Conservation (phyloP, 345 rosid genomes). For the Raphanus sativus region DNA sequence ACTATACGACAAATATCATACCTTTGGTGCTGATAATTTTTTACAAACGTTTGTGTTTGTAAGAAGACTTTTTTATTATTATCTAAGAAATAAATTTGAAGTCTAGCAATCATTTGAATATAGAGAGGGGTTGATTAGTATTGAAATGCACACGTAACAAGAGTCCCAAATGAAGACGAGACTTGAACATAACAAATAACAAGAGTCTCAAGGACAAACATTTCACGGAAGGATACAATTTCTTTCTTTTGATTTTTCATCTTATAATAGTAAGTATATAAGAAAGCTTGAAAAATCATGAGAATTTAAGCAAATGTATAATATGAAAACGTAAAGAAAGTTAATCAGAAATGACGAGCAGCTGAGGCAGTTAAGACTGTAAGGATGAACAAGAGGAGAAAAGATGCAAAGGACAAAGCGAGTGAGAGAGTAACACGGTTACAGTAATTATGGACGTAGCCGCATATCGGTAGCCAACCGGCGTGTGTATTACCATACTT, state of each 20-base stretch:
- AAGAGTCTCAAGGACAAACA: neutral
- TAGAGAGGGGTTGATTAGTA: neutral
- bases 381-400: slow-evolving; percentile 45
- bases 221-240: neutral
- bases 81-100: too few relatives aligned
- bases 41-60: too few relatives aligned
- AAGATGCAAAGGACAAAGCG: slow-evolving; percentile 38
- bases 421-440: slow-evolving; percentile 38
- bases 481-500: slow-evolving; percentile 54
- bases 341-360: slow-evolving; percentile 38
- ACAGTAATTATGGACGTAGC: slow-evolving; percentile 49
- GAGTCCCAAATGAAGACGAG: neutral
- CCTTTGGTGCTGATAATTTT: too few relatives aligned
- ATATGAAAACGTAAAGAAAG: neutral
- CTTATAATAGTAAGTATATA: neutral
- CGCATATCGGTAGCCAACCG: slow-evolving; percentile 73
- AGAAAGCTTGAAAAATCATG: neutral
- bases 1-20: too few relatives aligned
- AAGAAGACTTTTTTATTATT: too few relatives aligned
- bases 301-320: slow-evolving; percentile 6
- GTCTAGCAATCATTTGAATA: neutral
- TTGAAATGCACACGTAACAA: neutral
- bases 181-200: neutral
- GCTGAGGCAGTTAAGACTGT: slow-evolving; percentile 52
- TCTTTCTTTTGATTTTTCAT: neutral